Evolutionary conservation across 2,329 filamentous ascomycete species (phyloP).

Genomic region (Xylaria arbuscula): DNA sequence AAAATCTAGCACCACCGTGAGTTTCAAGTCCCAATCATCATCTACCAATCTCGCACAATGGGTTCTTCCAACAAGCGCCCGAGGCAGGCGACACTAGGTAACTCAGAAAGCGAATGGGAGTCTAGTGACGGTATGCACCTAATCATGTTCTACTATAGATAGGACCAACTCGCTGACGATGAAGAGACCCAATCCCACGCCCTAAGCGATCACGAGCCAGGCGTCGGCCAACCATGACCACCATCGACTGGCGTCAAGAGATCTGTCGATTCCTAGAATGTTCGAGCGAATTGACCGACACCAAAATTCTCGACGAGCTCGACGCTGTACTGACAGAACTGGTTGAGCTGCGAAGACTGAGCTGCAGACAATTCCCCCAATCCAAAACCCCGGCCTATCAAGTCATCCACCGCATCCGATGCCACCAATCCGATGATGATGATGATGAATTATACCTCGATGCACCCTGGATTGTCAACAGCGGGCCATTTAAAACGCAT

Average conservation of each 20-base stretch:
- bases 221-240: slow-evolving; percentile 17
- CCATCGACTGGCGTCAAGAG: slow-evolving; percentile 26
- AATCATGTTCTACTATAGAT: neutral
- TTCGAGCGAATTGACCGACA: slow-evolving; percentile 9
- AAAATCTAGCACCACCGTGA: neutral
- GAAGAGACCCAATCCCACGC: slow-evolving; percentile 8
- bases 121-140: slow-evolving; percentile 1
- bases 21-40: neutral
- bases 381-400: slow-evolving; percentile 18
- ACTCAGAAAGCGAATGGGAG: slow-evolving; percentile 13
- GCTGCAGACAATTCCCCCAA: neutral
- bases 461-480: slow-evolving; percentile 19
- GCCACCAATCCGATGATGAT: slow-evolving; percentile 7
- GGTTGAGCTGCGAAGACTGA: slow-evolving; percentile 12
- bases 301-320: slow-evolving; percentile 26
- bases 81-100: neutral
- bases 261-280: slow-evolving; percentile 18
- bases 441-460: slow-evolving; percentile 18
- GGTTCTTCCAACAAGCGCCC: slow-evolving; percentile 7
- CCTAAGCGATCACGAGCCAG: slow-evolving; percentile 9
- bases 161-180: slow-evolving; percentile 1
- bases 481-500: slow-evolving; percentile 19
- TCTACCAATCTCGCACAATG: neutral
- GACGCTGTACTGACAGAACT: slow-evolving; percentile 15
- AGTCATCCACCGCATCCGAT: slow-evolving; percentile 15